phyloP scores from a whole-genome alignment of 202 grass and related monocot species.

The Cymbopogon flexuosus region DNA sequence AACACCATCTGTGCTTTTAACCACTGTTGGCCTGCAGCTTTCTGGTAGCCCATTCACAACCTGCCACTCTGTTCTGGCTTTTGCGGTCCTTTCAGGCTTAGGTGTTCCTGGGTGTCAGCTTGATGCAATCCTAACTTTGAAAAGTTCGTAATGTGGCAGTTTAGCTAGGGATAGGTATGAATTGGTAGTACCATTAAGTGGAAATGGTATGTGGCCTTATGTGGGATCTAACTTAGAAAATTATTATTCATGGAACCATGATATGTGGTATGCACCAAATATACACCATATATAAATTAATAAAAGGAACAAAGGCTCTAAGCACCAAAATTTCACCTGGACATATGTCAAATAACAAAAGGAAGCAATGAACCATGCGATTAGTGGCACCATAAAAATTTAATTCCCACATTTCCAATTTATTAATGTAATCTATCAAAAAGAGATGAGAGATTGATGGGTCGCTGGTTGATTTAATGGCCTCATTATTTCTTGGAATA shows the following conservation, averaged over 20 bases:
- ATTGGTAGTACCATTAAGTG: neutral
- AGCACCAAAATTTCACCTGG: conserved; percentile 9
- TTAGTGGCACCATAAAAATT: neutral
- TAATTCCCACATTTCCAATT: neutral
- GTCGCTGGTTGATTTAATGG: conserved; percentile 6
- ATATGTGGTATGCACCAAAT: conserved; percentile 22
- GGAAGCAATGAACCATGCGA: neutral
- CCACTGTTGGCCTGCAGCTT: neutral
- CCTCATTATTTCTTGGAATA: neutral
- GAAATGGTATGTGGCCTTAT: neutral
- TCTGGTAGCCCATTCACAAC: neutral
- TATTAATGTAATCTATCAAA: neutral
- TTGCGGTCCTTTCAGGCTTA: neutral
- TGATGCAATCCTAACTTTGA: neutral
- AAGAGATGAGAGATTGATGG: neutral
- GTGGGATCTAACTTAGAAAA: neutral
- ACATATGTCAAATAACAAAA: conserved; percentile 26
- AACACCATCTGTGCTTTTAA: neutral
- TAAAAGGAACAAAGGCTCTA: neutral
- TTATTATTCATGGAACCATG: conserved; percentile 2
- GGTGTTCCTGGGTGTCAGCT: neutral
- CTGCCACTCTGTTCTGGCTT: neutral
- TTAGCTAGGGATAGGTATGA: conserved; percentile 4
- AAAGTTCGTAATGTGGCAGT: neutral
- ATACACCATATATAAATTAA: conserved; percentile 5